These are phyloP conservation scores for Pseudogymnoascus sp. DNA, from an alignment of 2,329 filamentous ascomycete species.

Conservation along the genomic window DNA sequence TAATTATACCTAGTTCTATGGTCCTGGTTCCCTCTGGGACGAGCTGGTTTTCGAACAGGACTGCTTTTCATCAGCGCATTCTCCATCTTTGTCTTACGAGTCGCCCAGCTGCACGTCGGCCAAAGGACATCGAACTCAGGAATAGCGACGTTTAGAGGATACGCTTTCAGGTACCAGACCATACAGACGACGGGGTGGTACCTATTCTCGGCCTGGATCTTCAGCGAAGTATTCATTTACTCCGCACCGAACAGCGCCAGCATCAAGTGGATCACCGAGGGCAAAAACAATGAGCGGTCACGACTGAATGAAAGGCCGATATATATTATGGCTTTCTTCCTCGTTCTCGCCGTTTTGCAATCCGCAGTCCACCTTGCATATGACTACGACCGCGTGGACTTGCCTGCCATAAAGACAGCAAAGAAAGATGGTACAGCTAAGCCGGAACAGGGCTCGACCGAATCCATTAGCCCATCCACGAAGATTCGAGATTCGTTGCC, in stretches of 20 bases:
- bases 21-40: constrained; percentile 77
- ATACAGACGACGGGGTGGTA: constrained; percentile 70
- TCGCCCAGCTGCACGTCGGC: constrained; percentile 73
- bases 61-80: constrained; percentile 71
- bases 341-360: constrained; percentile 61
- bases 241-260: constrained; percentile 51
- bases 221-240: constrained; percentile 74
- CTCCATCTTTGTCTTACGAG: constrained; percentile 73
- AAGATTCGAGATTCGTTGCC: constrained; percentile 27
- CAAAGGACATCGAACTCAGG: constrained; percentile 61
- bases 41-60: constrained; percentile 63
- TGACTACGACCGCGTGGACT: constrained; percentile 57
- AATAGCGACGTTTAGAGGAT: constrained; percentile 53
- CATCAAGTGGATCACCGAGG: constrained; percentile 65
- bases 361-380: constrained; percentile 58
- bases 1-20: constrained; percentile 49
- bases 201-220: constrained; percentile 66
- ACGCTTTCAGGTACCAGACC: constrained; percentile 46
- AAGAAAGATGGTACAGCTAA: constrained; percentile 16
- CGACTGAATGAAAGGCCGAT: constrained; percentile 80
- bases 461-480: constrained; percentile 28
- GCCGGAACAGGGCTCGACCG: constrained; percentile 11
- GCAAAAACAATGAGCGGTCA: constrained; percentile 60
- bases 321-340: constrained; percentile 65
- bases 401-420: constrained; percentile 32